Base-by-base conservation (phyloP, 768 basidiomycete genomes). In the Lyophyllum decastes region DNA sequence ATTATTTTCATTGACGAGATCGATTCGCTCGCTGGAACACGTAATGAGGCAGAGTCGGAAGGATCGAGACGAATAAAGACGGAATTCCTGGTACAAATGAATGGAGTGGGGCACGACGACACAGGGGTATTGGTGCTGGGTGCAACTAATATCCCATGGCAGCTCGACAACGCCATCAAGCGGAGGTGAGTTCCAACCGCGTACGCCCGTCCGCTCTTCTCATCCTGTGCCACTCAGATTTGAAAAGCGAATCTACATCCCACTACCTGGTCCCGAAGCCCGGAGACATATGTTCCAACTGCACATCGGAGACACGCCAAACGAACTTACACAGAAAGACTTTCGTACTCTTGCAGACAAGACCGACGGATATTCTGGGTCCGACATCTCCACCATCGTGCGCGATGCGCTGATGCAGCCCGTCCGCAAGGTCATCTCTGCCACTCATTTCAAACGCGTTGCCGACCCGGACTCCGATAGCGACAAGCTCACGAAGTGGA, bases 1-100 rank as follows among this genome's bases (percentile, higher is more conserved):
- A 99, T 99, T 73, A 98, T 99, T 73, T 99, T 99, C 71, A 92
- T 99, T 68, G 97, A 99, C 69, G 97, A 98, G 72, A 92, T 99
- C 44, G 97, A 99, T 73, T 98, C 96, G 10, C 79, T 99, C 50
- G 92, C 95, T 5, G 94, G 97, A 0, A 90, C 94, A 21, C 85
- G 97, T 65, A 95, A 91, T 57, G 97, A 98, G 72, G 90, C 90
- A n/a, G 96, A 98, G 72, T 94, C 92, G 0, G 97, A 98, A 69
- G 97, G 96, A 4, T 92, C 92, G n/a, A 78, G 95, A 63, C 84
- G 96, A 34, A 98, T 98, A 71, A 98, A 98, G 82, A 98, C 96
- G 0, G 96, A 98, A 73, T 96, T 95, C 62, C 77, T 95, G 49
- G 92, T 95, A n/a, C 94, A 98, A 70, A 98, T 98, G 94, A 94